Conservation (phyloP, 805 yeast species). For the Nakazawaea ishiwadae region DNA sequence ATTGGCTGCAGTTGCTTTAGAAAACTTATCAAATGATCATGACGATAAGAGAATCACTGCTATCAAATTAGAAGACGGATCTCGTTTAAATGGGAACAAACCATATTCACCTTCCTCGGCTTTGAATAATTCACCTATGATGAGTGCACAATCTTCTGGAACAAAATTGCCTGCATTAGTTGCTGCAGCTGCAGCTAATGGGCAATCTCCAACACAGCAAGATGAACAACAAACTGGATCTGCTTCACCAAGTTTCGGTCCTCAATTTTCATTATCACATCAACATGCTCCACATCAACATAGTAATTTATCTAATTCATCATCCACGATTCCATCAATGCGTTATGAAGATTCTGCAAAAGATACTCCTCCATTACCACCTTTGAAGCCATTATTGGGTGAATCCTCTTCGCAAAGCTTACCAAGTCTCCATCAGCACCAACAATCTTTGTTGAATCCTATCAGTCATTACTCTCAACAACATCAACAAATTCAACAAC, state of each 20-base stretch:
- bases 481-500: conserved; percentile 10
- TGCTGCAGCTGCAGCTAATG: conserved; percentile 13
- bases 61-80: conserved; percentile 24
- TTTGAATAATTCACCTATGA: conserved; percentile 22
- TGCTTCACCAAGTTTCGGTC: conserved; percentile 28
- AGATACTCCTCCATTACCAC: conserved; percentile 12
- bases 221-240: conserved; percentile 11
- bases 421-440: conserved; percentile 1
- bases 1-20: conserved; percentile 33
- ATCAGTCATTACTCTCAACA: conserved; percentile 5
- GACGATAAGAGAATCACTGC: conserved; percentile 25
- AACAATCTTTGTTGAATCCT: conserved; percentile 12
- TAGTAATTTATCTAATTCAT: conserved; percentile 22
- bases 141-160: conserved; percentile 12
- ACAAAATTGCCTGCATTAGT: conserved; percentile 20
- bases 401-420: conserved; percentile 11
- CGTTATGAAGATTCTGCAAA: conserved; percentile 13
- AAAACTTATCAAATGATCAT: conserved; percentile 28
- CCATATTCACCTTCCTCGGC: conserved; percentile 29
- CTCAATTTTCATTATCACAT: conserved; percentile 22
- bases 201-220: conserved; percentile 14
- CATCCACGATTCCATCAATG: conserved; percentile 19
- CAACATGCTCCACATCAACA: conserved; percentile 12
- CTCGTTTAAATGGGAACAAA: conserved; percentile 12
- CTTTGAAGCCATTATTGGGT: conserved; percentile 14